phyloP scores from a whole-genome alignment of 2,329 filamentous ascomycete species.

The Colletotrichum sp. region DNA sequence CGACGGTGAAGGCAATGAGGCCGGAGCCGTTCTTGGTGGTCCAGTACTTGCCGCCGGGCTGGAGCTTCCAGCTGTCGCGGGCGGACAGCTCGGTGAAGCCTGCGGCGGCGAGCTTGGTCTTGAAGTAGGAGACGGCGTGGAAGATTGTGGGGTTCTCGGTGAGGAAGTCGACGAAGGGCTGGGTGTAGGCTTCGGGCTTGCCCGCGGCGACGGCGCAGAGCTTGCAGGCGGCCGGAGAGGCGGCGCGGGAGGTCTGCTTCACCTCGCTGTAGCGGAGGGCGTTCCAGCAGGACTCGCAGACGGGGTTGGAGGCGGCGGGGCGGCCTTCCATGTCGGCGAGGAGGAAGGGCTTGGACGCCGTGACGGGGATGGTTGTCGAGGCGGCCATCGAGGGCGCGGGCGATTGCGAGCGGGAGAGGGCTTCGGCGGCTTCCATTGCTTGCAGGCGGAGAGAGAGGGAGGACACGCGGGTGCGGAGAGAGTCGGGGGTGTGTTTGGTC shows the following conservation, averaged over 20 bases:
- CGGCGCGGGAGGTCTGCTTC: slow-evolving; percentile 8
- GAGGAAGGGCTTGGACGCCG: slow-evolving; percentile 49
- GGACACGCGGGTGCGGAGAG: slow-evolving; percentile 48
- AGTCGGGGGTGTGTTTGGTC: slow-evolving; percentile 50
- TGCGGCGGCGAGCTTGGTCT: slow-evolving; percentile 69
- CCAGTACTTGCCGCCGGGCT: slow-evolving; percentile 88
- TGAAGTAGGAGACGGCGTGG: slow-evolving; percentile 84
- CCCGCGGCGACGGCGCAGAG: slow-evolving; percentile 43
- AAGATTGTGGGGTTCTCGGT: slow-evolving; percentile 92
- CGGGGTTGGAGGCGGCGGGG: slow-evolving; percentile 32
- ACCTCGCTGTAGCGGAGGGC: slow-evolving; percentile 19
- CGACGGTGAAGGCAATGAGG: slow-evolving; percentile 84
- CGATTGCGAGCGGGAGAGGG: slow-evolving; percentile 20
- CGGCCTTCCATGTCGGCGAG: slow-evolving; percentile 45
- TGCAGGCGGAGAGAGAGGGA: slow-evolving; percentile 49
- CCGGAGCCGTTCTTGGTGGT: slow-evolving; percentile 84
- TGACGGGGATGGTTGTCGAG: slow-evolving; percentile 25
- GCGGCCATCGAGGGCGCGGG: slow-evolving; percentile 29
- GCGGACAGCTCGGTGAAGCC: slow-evolving; percentile 83
- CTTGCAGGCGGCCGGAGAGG: slow-evolving; percentile 31
- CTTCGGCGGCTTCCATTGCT: slow-evolving; percentile 29
- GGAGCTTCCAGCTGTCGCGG: slow-evolving; percentile 81
- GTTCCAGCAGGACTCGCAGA: slow-evolving; percentile 23
- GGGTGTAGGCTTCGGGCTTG: slow-evolving; percentile 71
- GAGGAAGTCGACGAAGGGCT: slow-evolving; percentile 88